These are phyloP conservation scores for Hygrocybe punicea DNA, from an alignment of 768 basidiomycete species.

Conservation along the genomic window DNA sequence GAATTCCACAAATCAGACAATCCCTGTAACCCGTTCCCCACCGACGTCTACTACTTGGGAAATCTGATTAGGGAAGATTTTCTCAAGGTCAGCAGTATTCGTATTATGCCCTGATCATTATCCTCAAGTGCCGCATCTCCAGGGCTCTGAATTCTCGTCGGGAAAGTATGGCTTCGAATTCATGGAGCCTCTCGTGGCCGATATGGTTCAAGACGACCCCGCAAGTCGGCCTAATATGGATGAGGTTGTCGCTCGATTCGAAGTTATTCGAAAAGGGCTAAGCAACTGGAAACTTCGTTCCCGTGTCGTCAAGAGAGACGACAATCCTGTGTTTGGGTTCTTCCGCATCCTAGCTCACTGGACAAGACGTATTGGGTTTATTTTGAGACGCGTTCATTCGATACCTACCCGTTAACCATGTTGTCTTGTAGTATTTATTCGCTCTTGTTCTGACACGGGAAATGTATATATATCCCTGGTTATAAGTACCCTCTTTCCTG, in stretches of 20 bases:
- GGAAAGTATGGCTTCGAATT: constrained; percentile 7
- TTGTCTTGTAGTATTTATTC: too few species aligned
- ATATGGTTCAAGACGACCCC: constrained; percentile 40
- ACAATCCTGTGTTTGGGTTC: not conserved
- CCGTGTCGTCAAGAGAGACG: not conserved
- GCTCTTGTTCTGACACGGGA: too few species aligned
- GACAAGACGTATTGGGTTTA: constrained; percentile 2
- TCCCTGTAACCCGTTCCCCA: constrained; percentile 31
- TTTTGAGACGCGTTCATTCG: not conserved
- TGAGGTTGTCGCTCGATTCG: constrained; percentile 33
- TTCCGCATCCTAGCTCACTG: constrained; percentile 4
- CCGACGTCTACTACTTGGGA: constrained; percentile 37
- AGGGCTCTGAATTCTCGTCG: not conserved
- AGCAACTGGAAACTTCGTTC: constrained; percentile 10
- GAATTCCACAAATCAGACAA: constrained; percentile 27
- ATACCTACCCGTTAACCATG: constrained; percentile 5
- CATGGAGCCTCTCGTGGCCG: constrained; percentile 22
- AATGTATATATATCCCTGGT: too few species aligned
- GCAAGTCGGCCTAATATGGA: constrained; percentile 37
- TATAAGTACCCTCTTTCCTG: too few species aligned
- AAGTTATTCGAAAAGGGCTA: constrained; percentile 6
- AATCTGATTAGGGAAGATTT: constrained; percentile 24
- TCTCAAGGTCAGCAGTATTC: constrained; percentile 8
- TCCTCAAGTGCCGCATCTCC: not conserved
- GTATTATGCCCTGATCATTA: not conserved